Evolutionary conservation across 73 alveolate species (phyloP), one percentile per base, ranked within the genome.

Genomic region (Paraurostyla sp.): DNA sequence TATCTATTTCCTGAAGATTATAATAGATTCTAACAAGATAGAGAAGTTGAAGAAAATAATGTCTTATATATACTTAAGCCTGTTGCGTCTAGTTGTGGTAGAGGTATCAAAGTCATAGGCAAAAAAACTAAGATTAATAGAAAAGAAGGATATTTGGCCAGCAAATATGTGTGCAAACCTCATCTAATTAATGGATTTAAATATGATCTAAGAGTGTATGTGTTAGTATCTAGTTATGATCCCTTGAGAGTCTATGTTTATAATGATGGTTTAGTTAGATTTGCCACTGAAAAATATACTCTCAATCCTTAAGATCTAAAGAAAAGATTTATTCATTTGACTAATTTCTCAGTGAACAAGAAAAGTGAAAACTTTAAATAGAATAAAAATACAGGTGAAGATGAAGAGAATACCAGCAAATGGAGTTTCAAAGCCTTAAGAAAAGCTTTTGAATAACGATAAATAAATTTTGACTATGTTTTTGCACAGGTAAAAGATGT

Each of bases 21-120:
- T 49, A 96, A 97, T 35, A 88, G 96, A 86, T 98, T 97, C 89
- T 75, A 91, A 50, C 57, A 48, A 25, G 97, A 92, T 68, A 84
- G 95, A 35, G 97, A 97, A 71, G 91, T 45, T 29, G 83, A 63
- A 36, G 96, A 94, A 51, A 93, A 92, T 32, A 96, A 97, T 56
- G 91, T 91, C 9, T 80, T 97, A 22, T 97, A 98, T 97, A 98
- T 98, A 16, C 88, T 94, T n/a, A 98, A 98, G 60, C 99, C 99
- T 4, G 97, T 95, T 23, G 98, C 98, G 58, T 87, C 93, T 73
- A 92, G 98, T 11, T 93, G 99, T 80, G 99, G 99, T 13, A 94
- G 99, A 84, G 99, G 99, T 0, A 96, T 97, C 42, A 93, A 87
- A 45, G 88, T 97, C 54, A 57, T 97, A 0, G 89, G 92, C 38